A percentile compares a stretch with the other conserved stretches of the same genome.
phyloP scores from a whole-genome alignment of 352 stramenopile genomes.

The Peronosclerospora sorghi region DNA sequence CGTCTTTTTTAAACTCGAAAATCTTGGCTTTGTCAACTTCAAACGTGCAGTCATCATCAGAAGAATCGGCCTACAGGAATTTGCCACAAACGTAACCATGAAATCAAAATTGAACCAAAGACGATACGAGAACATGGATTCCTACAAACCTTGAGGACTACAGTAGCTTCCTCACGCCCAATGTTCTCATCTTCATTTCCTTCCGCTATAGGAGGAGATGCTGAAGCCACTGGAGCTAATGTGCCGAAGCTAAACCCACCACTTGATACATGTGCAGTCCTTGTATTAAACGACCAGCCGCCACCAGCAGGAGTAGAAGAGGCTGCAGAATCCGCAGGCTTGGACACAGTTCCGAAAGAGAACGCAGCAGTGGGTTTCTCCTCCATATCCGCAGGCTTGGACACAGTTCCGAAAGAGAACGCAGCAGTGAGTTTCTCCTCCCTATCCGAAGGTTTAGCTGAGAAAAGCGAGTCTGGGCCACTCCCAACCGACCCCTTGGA shows the following conservation, averaged over 20 bases:
- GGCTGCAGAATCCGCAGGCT: slow-evolving; percentile 10
- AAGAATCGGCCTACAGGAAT: slow-evolving; percentile 33
- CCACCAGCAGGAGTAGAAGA: slow-evolving; percentile 11
- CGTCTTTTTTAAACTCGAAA: slow-evolving; percentile 80
- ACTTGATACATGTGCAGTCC: slow-evolving; percentile 7
- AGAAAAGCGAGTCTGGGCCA: slow-evolving; percentile 30
- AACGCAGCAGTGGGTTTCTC: slow-evolving; percentile 33
- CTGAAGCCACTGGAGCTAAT: slow-evolving; percentile 5
- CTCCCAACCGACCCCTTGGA: slow-evolving; percentile 13
- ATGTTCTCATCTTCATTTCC: slow-evolving; percentile 70
- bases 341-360: slow-evolving; percentile 27
- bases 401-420: slow-evolving; percentile 34
- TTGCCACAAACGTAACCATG: not conserved
- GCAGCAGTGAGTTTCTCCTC: slow-evolving; percentile 24
- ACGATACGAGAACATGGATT: not conserved
- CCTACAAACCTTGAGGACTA: slow-evolving; percentile 71
- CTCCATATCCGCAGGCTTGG: slow-evolving; percentile 15
- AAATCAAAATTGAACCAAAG: not conserved
- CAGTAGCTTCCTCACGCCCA: slow-evolving; percentile 71
- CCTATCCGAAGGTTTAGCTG: slow-evolving; percentile 9
- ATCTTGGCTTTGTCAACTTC: slow-evolving; percentile 70
- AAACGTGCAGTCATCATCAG: slow-evolving; percentile 66
- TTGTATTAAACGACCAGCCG: slow-evolving; percentile 37
- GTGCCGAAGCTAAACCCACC: slow-evolving; percentile 24
- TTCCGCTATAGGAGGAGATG: slow-evolving; percentile 8